Evolutionary conservation across 441 rosid species (phyloP).

Genomic region (Syzygium malaccense): DNA sequence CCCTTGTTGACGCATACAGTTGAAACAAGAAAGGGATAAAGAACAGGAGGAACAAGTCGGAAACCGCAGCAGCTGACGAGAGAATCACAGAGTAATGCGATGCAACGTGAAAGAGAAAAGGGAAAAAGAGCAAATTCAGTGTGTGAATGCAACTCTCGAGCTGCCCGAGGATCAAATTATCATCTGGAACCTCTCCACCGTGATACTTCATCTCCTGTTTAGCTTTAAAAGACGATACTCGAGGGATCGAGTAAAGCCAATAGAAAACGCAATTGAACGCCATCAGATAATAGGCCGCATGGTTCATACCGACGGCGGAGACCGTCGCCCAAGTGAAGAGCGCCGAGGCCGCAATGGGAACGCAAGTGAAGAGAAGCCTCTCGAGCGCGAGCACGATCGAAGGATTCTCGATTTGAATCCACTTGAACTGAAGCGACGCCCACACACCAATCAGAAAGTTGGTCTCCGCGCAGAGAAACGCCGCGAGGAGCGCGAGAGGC

Average conservation of each 20-base stretch:
- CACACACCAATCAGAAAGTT: conserved; percentile 77
- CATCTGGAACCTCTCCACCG: conserved; percentile 91
- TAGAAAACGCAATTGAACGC: conserved; percentile 74
- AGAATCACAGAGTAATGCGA: conserved; percentile 73
- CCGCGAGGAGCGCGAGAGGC: conserved; percentile 54
- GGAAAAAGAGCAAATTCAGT: conserved; percentile 68
- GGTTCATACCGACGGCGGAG: conserved; percentile 79
- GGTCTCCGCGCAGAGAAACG: conserved; percentile 65
- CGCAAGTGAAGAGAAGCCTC: conserved; percentile 83
- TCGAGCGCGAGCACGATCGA: conserved; percentile 78
- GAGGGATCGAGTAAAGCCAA: conserved; percentile 80
- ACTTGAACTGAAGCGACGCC: conserved; percentile 95
- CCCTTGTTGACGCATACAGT: conserved; percentile 84
- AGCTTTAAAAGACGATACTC: conserved; percentile 75
- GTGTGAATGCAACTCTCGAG: conserved; percentile 85
- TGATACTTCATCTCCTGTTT: conserved; percentile 77
- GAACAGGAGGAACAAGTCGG: conserved; percentile 74
- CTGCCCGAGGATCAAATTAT: conserved; percentile 63
- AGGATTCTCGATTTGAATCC: conserved; percentile 90
- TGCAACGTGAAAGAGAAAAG: conserved; percentile 76
- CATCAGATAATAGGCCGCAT: conserved; percentile 75
- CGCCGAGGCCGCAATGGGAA: conserved; percentile 69
- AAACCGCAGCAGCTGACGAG: conserved; percentile 60
- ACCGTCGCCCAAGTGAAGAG: conserved; percentile 95
- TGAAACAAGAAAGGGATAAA: conserved; percentile 88